Evolutionary conservation across 2,329 filamentous ascomycete genomes (phyloP).

Genomic region (Cephalotrichum gorgonifer): DNA sequence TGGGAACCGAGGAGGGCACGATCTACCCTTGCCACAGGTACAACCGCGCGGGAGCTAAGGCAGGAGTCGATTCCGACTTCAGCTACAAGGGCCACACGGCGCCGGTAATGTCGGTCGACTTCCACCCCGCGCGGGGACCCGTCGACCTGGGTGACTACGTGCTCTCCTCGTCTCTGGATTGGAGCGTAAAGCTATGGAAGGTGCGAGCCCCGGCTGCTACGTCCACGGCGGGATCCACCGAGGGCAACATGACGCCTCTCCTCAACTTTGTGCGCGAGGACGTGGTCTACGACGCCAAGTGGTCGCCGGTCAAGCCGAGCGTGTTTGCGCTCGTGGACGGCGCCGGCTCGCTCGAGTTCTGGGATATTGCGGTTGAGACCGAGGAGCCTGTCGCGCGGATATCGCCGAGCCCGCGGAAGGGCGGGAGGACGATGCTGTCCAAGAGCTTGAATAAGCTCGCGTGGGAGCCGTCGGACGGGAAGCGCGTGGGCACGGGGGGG

Average conservation of each 20-base stretch:
- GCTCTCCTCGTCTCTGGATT: conserved; percentile 85
- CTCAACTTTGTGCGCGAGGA: conserved; percentile 91
- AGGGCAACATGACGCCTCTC: conserved; percentile 55
- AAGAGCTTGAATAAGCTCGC: conserved; percentile 89
- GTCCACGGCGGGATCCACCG: conserved; percentile 39
- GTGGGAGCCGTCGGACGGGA: conserved; percentile 87
- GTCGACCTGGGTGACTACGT: conserved; percentile 92
- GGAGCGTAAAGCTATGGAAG: conserved; percentile 96
- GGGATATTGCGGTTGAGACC: conserved; percentile 86
- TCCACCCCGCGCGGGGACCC: conserved; percentile 85
- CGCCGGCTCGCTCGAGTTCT: conserved; percentile 82
- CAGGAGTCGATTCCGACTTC: conserved; percentile 81
- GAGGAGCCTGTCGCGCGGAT: conserved; percentile 84
- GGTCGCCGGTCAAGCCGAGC: conserved; percentile 89
- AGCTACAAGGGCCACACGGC: conserved; percentile 85
- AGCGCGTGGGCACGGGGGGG: conserved; percentile 78
- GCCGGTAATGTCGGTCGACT: conserved; percentile 91
- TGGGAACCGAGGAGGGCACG: conserved; percentile 90
- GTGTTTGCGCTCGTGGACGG: conserved; percentile 94
- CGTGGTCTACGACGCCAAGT: conserved; percentile 89
- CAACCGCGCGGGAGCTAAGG: conserved; percentile 93
- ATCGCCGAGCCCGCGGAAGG: conserved; percentile 56
- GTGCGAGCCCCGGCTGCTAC: conserved; percentile 71
- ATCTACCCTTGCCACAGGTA: conserved; percentile 97
- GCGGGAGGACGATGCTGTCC: conserved; percentile 59